A percentile compares a stretch with the other conserved stretches of the same genome.
phyloP scores from a whole-genome alignment of 768 basidiomycete genomes.

The Tephrocybe sp. region DNA sequence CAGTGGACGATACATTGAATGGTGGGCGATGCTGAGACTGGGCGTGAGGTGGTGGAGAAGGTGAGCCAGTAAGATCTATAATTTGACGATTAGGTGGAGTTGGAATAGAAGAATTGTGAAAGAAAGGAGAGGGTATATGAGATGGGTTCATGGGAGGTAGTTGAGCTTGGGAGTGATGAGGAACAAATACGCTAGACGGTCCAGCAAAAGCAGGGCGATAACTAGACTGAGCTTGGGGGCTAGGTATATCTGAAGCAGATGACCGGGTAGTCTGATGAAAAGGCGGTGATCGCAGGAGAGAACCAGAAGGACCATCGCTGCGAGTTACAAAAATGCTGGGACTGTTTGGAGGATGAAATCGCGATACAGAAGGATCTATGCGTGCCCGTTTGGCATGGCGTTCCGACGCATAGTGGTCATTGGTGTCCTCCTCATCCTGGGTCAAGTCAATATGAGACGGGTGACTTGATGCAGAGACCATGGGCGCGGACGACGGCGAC shows the following conservation, averaged over 20 bases:
- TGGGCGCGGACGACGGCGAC: constrained; percentile 4
- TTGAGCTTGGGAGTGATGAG: constrained; percentile 22
- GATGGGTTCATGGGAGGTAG: constrained; percentile 23
- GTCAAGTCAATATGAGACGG: constrained; percentile 59
- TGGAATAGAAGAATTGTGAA: constrained; percentile 19
- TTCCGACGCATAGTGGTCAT: constrained; percentile 29
- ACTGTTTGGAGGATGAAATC: constrained; percentile 6
- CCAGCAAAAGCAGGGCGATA: constrained; percentile 55
- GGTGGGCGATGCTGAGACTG: constrained; percentile 22
- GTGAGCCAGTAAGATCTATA: constrained; percentile 75
- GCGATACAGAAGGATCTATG: constrained; percentile 25
- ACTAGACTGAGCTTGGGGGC: constrained; percentile 13
- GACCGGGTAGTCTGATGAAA: constrained; percentile 13
- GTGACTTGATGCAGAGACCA: constrained; percentile 7
- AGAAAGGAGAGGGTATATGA: constrained; percentile 17
- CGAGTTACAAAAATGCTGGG: constrained; percentile 5
- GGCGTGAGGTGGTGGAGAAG: constrained; percentile 44
- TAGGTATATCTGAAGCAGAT: constrained; percentile 14
- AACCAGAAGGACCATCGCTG: constrained; percentile 4
- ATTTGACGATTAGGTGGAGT: constrained; percentile 43
- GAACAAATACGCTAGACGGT: constrained; percentile 30
- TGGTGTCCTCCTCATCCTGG: constrained; percentile 60
- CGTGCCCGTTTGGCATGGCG: constrained; percentile 42
- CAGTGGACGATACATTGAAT: constrained; percentile 20
- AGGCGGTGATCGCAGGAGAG: constrained; percentile 21